Base-by-base conservation (phyloP, 164 flowering plant species). In the Stephania cephalantha region DNA sequence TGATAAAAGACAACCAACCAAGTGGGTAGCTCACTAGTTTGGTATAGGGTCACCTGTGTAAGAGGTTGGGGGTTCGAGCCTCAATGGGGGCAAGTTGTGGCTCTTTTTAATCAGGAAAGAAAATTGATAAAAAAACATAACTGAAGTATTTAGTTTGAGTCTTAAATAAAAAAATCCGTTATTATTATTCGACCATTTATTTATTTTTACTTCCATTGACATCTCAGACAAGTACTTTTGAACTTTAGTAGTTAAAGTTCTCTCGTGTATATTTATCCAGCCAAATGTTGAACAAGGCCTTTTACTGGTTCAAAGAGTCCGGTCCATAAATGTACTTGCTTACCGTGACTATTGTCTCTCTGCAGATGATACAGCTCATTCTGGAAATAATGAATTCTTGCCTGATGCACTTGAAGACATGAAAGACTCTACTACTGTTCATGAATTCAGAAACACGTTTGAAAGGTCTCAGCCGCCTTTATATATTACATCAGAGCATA, bases 401-500 rank as follows among this genome's bases (percentile, higher is more conserved):
- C 64, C 63, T 17, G 70, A 70, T 70, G 35, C 35, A 46, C 35
- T 12, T 48, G 70, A 48, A 30, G 35, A 46, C 18, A 71, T 17
- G 20, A 53, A 3, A 31, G 78, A 71, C 46, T 65, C 52, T 30
- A 42, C 6, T n/a, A 55, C 52, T 35, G 9, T 65, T 69, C 18
- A 53, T 25, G 72, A 75, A 42, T 35, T 68, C 64, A 25, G 64
- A 18, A 58, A 58, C 64, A 58, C 53, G 1, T 8, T 42, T 69
- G 68, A 22, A n/a, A 69, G 52, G 22, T 69, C 68, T 75, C 53
- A 69, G 18, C 67, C 68, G 13, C 77, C 67, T 65, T 17, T 71
- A 30, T 71, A 30, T 70, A 71, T 66, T 12, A 75, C 73, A 35
- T 78, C 83, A 58, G 78, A 84, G 61, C 74, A 73, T 70, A 78